These are phyloP conservation scores for Penicillium polonicum DNA, from an alignment of 2,329 filamentous ascomycete species.

Conservation along the genomic window DNA sequence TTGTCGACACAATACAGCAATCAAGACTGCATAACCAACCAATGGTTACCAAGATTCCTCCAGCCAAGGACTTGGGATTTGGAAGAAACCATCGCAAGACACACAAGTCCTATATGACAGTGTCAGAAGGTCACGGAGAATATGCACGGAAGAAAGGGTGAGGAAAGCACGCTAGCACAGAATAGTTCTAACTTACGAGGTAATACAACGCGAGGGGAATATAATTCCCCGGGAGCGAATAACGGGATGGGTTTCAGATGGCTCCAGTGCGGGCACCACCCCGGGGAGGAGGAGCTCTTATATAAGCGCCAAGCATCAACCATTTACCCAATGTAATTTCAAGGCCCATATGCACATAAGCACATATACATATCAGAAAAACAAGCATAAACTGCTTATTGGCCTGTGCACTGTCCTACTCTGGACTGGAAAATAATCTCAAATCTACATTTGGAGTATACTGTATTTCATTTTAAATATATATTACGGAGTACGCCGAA, in stretches of 20 bases:
- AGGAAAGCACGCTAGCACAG: not conserved
- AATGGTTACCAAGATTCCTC: slow-evolving; percentile 23
- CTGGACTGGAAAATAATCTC: not conserved
- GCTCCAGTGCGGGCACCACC: not conserved
- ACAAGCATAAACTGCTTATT: not conserved
- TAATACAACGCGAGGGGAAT: slow-evolving; percentile 10
- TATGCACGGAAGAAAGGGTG: slow-evolving; percentile 1
- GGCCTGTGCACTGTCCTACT: not conserved
- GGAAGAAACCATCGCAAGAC: slow-evolving; percentile 23
- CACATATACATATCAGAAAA: not conserved
- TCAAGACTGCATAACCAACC: slow-evolving; percentile 19
- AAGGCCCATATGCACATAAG: not conserved
- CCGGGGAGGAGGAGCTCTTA: not conserved
- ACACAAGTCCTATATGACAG: not conserved
- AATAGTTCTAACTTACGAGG: slow-evolving; percentile 8
- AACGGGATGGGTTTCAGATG: slow-evolving; percentile 1
- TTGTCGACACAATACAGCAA: slow-evolving; percentile 6
- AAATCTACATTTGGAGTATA: not conserved
- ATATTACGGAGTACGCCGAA: not conserved
- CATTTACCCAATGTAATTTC: no score
- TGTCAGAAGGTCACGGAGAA: slow-evolving; percentile 4
- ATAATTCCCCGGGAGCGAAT: slow-evolving; percentile 7
- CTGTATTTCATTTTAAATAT: not conserved
- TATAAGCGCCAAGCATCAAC: slow-evolving; percentile 12
- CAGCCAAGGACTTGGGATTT: slow-evolving; percentile 18